phyloP scores from a whole-genome alignment of 2,329 filamentous ascomycete species.

The Penicillium sp. region DNA sequence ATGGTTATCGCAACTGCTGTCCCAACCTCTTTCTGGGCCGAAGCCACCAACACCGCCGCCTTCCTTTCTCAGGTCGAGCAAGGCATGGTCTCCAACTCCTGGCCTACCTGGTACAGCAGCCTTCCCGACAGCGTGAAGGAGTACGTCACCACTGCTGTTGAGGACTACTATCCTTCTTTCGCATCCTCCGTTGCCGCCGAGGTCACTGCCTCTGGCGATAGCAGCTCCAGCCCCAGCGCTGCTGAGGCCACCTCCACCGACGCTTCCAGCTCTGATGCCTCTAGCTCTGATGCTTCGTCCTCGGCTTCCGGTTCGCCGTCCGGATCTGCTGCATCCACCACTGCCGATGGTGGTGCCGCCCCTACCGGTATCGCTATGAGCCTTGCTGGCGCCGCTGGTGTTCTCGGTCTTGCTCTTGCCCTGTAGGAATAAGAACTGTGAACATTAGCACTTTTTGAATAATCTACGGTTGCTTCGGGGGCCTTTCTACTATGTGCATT shows the following conservation, averaged over 20 bases:
- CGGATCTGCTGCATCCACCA: conserved; percentile 7
- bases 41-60: conserved; percentile 6
- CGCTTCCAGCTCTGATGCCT: background rate
- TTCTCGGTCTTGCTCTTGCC: conserved; percentile 18
- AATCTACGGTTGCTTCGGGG: background rate
- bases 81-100: conserved; percentile 8
- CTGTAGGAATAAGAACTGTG: conserved; percentile 6
- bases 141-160: conserved; percentile 12
- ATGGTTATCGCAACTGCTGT: conserved; percentile 9
- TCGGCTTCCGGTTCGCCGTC: conserved; percentile 1
- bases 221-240: background rate
- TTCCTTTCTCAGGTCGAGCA: conserved; percentile 9
- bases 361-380: conserved; percentile 14
- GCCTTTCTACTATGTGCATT: background rate
- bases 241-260: background rate
- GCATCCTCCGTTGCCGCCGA: background rate
- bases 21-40: conserved; percentile 7
- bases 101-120: conserved; percentile 17
- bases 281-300: background rate
- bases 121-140: conserved; percentile 13
- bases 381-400: conserved; percentile 16
- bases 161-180: conserved; percentile 4
- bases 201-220: background rate
- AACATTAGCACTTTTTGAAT: background rate
- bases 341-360: conserved; percentile 11